These are phyloP conservation scores for Acacia pycnantha DNA, from an alignment of 331 rosid species.

Conservation along the genomic window DNA sequence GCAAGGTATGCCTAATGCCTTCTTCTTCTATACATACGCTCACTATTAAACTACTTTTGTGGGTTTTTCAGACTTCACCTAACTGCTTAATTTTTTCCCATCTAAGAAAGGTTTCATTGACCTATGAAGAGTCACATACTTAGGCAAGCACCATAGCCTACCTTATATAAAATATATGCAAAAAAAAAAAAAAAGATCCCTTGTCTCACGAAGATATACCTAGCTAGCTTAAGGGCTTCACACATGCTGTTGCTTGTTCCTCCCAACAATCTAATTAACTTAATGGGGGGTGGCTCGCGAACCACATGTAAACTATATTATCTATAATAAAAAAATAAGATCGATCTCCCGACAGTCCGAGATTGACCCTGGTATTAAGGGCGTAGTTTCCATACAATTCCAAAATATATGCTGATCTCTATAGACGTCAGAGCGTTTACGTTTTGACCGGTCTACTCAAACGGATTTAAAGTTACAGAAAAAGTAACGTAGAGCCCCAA, in stretches of 20 bases:
- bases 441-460: slow-evolving; percentile 28
- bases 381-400: slow-evolving; percentile 29
- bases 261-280: slow-evolving; percentile 22
- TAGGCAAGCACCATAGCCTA: slow-evolving; percentile 1
- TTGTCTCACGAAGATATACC: not conserved
- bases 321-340: slow-evolving; percentile 23
- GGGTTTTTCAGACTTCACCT: not conserved
- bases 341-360: slow-evolving; percentile 22
- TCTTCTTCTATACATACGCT: not conserved
- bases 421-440: slow-evolving; percentile 30
- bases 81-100: not conserved
- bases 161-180: not conserved
- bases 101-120: not conserved
- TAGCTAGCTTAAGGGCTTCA: not conserved
- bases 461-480: not conserved
- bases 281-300: slow-evolving; percentile 17
- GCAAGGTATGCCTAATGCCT: slow-evolving; percentile 49
- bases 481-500: slow-evolving; percentile 1
- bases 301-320: slow-evolving; percentile 22
- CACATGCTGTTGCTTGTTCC: slow-evolving; percentile 1
- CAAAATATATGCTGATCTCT: slow-evolving; percentile 29
- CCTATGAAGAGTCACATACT: not conserved
- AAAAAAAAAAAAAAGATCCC: no score
- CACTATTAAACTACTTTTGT: not conserved
- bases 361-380: slow-evolving; percentile 64